These are phyloP conservation scores for Plasmodium sp. DNA, from an alignment of 169 alveolate genomes.

Conservation along the genomic window DNA sequence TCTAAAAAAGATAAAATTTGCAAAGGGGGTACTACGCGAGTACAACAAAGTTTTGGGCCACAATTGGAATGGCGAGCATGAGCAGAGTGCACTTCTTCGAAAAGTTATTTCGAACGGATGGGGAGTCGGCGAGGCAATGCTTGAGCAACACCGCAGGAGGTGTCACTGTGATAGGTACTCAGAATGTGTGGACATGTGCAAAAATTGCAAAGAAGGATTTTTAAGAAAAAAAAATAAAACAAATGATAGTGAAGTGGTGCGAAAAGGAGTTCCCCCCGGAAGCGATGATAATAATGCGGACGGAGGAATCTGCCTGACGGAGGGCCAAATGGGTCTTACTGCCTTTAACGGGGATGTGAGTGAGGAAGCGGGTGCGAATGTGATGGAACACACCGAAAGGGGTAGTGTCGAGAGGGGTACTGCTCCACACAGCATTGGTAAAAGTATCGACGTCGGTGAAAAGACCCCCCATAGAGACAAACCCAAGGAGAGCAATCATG, in stretches of 20 bases:
- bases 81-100: not conserved
- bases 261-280: not conserved
- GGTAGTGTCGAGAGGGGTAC: not conserved
- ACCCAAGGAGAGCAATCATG: not conserved
- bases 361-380: not conserved
- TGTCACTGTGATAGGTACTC: not conserved
- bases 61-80: not conserved
- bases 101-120: not conserved
- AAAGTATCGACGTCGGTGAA: not conserved
- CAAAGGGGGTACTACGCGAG: conserved; percentile 20
- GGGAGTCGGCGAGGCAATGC: not conserved
- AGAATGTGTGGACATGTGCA: not conserved
- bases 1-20: conserved; percentile 33
- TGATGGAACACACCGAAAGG: not conserved
- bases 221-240: not conserved
- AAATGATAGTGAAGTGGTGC: not conserved
- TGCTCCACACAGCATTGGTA: not conserved
- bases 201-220: not conserved
- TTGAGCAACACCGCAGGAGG: not conserved
- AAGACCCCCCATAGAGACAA: not conserved
- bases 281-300: not conserved
- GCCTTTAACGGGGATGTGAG: not conserved
- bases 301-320: not conserved
- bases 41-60: not conserved
- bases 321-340: not conserved